Evolutionary conservation across 1,284 basidiomycete species (phyloP).

Genomic region (Moesziomyces sp.): DNA sequence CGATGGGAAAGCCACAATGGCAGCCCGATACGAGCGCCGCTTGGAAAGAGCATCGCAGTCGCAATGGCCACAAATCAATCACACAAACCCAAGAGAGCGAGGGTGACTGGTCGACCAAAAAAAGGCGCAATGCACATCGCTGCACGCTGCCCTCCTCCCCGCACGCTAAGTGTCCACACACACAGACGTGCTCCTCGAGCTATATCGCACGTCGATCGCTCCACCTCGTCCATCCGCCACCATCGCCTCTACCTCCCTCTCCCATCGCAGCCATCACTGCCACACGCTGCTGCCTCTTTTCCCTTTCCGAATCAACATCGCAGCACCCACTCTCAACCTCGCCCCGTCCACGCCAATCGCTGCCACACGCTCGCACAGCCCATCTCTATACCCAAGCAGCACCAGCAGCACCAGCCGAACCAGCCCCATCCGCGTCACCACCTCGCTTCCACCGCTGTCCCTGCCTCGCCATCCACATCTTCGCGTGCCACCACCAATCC

Average conservation of each 20-base stretch:
- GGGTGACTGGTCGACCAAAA: neutral
- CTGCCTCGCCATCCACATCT: neutral
- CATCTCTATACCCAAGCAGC: neutral
- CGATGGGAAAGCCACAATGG: too few species aligned
- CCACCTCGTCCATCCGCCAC: neutral
- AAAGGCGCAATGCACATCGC: neutral
- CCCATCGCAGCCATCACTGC: too few species aligned
- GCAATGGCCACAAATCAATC: too few species aligned
- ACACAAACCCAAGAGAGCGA: neutral
- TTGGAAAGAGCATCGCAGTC: too few species aligned
- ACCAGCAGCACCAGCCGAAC: too few species aligned
- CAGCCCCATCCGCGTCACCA: too few species aligned
- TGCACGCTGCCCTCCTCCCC: neutral
- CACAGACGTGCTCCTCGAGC: neutral
- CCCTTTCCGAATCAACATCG: too few species aligned
- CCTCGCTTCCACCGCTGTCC: neutral
- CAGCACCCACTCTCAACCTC: too few species aligned
- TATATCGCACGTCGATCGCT: neutral
- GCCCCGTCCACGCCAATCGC: too few species aligned
- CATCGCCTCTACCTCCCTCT: neutral
- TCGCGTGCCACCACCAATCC: neutral
- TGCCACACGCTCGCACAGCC: neutral
- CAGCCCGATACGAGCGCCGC: too few species aligned
- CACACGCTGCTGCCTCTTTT: too few species aligned
- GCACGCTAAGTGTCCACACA: too few species aligned